phyloP scores from a whole-genome alignment of 345 rosid species.

The Corchorus olitorius region DNA sequence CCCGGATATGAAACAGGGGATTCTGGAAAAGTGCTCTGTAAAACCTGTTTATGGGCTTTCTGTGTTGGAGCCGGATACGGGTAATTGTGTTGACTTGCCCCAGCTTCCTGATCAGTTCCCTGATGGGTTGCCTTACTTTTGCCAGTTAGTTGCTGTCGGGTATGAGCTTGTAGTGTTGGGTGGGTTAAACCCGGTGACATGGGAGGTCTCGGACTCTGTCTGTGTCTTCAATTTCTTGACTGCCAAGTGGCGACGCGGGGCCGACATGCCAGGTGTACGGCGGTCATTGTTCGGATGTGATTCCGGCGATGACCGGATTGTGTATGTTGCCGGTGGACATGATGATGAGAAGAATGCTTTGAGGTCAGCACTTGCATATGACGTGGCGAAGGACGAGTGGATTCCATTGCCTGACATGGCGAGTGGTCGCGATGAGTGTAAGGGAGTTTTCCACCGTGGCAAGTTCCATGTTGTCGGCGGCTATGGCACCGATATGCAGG shows the following conservation, averaged over 20 bases:
- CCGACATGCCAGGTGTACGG: slow-evolving; percentile 61
- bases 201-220: slow-evolving; percentile 59
- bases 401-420: slow-evolving; percentile 64
- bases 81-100: slow-evolving; percentile 59
- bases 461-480: slow-evolving; percentile 77
- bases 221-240: slow-evolving; percentile 53
- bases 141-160: slow-evolving; percentile 56
- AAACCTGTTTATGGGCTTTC: slow-evolving; percentile 8
- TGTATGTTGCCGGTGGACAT: slow-evolving; percentile 76
- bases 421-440: slow-evolving; percentile 71
- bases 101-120: slow-evolving; percentile 42
- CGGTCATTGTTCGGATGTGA: slow-evolving; percentile 68
- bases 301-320: slow-evolving; percentile 57
- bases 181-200: slow-evolving; percentile 70
- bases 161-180: slow-evolving; percentile 69
- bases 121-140: slow-evolving; percentile 61
- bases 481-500: slow-evolving; percentile 73
- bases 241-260: slow-evolving; percentile 65
- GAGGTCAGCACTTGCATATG: slow-evolving; percentile 58
- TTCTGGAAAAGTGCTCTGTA: not conserved
- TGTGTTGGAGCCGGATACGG: slow-evolving; percentile 36
- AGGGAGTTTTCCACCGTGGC: slow-evolving; percentile 57
- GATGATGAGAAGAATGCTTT: slow-evolving; percentile 68
- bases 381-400: slow-evolving; percentile 68
- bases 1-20: slow-evolving; percentile 19